Conservation (phyloP, 352 stramenopile genomes). For the Halophytophthora polymorphica region DNA sequence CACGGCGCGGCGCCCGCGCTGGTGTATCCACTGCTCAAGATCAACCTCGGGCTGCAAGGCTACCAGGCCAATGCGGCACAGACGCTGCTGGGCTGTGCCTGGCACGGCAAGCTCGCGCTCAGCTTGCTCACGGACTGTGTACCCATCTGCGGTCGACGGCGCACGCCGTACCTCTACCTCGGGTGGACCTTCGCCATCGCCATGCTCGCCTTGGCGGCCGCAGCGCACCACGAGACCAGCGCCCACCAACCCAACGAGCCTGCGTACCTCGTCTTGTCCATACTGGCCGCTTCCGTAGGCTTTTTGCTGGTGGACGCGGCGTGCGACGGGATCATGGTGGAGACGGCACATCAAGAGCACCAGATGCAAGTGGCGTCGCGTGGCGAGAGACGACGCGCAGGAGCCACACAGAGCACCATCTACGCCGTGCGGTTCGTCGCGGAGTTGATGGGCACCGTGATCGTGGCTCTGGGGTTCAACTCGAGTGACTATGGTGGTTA, state of each 20-base stretch:
- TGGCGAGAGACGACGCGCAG: constrained; percentile 6
- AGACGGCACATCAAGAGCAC: constrained; percentile 62
- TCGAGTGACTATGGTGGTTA: constrained; percentile 43
- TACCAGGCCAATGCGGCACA: constrained; percentile 63
- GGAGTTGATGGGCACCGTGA: constrained; percentile 48
- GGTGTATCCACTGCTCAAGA: constrained; percentile 74
- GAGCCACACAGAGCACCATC: constrained; percentile 44
- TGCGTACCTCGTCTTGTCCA: constrained; percentile 48
- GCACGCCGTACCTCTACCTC: constrained; percentile 68
- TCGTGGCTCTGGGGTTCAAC: constrained; percentile 63
- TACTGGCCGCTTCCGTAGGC: constrained; percentile 48
- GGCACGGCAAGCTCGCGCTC: constrained; percentile 66
- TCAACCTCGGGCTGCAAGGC: constrained; percentile 58
- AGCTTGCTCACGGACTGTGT: constrained; percentile 64
- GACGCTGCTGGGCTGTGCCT: constrained; percentile 58
- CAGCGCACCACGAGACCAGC: constrained; percentile 21
- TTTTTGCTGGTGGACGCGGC: constrained; percentile 59
- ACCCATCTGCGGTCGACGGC: constrained; percentile 48
- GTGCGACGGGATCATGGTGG: constrained; percentile 75
- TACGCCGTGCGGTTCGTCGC: constrained; percentile 58
- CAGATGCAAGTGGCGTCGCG: constrained; percentile 12
- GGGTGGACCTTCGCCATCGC: constrained; percentile 45
- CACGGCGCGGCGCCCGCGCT: constrained; percentile 64
- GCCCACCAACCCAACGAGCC: constrained; percentile 14
- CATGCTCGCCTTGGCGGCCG: constrained; percentile 33